Evolutionary conservation across 768 basidiomycete genomes (phyloP), one percentile per base, ranked within the genome.

Genomic region (Tylopilus rubrobrunneus): DNA sequence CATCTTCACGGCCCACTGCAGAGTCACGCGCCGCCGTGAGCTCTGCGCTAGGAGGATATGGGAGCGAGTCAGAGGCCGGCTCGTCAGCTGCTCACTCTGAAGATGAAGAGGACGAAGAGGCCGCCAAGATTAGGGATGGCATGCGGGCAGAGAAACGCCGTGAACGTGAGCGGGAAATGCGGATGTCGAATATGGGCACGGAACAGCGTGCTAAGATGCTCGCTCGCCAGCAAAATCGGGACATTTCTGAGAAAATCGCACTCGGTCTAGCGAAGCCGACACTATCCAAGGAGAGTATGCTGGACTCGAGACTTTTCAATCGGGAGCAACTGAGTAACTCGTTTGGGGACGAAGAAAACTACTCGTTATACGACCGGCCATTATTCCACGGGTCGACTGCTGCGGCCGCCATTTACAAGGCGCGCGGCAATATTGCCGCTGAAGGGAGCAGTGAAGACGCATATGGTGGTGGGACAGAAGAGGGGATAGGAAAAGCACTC

Each of bases 351-450:
- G 92, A 96, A 33, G 97, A 98, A 49, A 78, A 83, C n/a, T 98
- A 98, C 73, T 90, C 86, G 62, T 73, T 99, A 27, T 98, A 98
- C 73, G 97, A 99, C 69, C 83, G 84, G 47, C 94, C 96, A 4
- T 76, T 99, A 47, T 99, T 99, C 82, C 89, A 93, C 62, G 96
- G 97, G 1, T 96, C 95, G 3, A 86, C 88, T 5, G 96, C 96
- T 17, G 94, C 92, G 0, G 93, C 96, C n/a, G 97, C 97, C n/a
- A 99, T 99, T 61, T 99, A 99, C 79, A 96, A 95, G 71, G 92
- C 96, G 5, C 80, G 87, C 27, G 94, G 95, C 0, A 89, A 92
- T 60, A 89, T 92, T 54, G 67, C 78, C 6, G 86, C 89, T 58
- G 67, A 68, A 51, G 67, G 67, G 48, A 90, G 86, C 29, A 89